These are phyloP conservation scores for Trichoderma virens DNA, from an alignment of 495 filamentous ascomycete genomes.

Conservation along the genomic window DNA sequence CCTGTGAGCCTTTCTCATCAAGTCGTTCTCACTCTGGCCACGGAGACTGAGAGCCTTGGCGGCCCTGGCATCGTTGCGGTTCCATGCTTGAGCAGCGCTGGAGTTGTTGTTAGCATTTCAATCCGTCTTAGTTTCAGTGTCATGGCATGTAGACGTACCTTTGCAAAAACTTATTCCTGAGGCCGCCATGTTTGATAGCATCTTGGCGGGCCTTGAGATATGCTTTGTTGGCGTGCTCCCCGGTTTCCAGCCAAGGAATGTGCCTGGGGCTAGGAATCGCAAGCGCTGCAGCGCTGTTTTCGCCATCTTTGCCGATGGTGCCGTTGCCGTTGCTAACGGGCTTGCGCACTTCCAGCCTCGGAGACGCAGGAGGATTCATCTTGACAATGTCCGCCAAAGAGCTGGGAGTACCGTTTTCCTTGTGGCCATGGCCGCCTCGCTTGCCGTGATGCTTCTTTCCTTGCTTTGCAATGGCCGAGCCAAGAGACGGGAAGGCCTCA, in stretches of 20 bases:
- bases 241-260: slow-evolving; percentile 95
- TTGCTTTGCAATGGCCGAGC: slow-evolving; percentile 66
- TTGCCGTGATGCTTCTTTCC: slow-evolving; percentile 89
- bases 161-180: slow-evolving; percentile 95
- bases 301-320: slow-evolving; percentile 50
- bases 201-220: slow-evolving; percentile 92
- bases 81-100: slow-evolving; percentile 99
- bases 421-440: slow-evolving; percentile 66
- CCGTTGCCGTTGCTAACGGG: slow-evolving; percentile 46
- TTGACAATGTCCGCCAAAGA: slow-evolving; percentile 94
- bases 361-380: slow-evolving; percentile 61
- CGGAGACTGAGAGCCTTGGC: slow-evolving; percentile 91
- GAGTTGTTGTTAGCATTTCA: slow-evolving; percentile 19
- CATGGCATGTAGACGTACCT: slow-evolving; percentile 50
- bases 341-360: slow-evolving; percentile 42
- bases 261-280: slow-evolving; percentile 82
- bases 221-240: slow-evolving; percentile 79
- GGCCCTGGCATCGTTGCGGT: slow-evolving; percentile 91
- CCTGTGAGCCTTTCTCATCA: slow-evolving; percentile 94
- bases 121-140: not conserved
- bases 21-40: slow-evolving; percentile 91
- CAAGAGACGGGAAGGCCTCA: slow-evolving; percentile 93
- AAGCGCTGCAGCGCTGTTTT: slow-evolving; percentile 71
- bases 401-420: slow-evolving; percentile 59
- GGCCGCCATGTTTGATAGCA: slow-evolving; percentile 91